Evolutionary conservation across 805 yeast genomes (phyloP).

Genomic region (Komagataella populi): DNA sequence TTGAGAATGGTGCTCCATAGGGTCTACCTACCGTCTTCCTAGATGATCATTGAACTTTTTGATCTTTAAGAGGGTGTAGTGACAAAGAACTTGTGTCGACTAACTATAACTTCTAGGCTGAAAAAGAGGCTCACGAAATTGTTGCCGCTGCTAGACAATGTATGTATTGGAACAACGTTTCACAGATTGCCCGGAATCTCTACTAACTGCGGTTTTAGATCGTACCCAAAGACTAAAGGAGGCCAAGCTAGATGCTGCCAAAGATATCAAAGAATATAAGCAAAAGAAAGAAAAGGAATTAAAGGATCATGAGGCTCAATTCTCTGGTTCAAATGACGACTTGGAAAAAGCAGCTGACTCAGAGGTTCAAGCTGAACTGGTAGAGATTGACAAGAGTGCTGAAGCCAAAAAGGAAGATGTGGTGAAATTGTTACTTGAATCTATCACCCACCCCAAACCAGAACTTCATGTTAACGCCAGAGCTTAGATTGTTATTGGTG

Average conservation of each 20-base stretch:
- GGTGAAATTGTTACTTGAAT: constrained; percentile 62
- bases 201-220: constrained; percentile 20
- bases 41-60: background rate
- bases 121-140: constrained; percentile 92
- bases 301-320: constrained; percentile 49
- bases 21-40: background rate
- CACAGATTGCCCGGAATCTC: background rate
- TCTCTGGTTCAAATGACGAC: constrained; percentile 55
- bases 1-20: background rate
- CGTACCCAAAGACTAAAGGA: constrained; percentile 84
- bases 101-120: constrained; percentile 38
- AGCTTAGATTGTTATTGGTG: constrained; percentile 1
- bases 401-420: constrained; percentile 52
- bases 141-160: constrained; percentile 88
- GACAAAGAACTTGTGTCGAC: constrained; percentile 2
- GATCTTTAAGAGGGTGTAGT: background rate
- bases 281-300: constrained; percentile 73
- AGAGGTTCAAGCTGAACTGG: constrained; percentile 8
- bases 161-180: constrained; percentile 19
- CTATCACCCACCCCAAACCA: constrained; percentile 70
- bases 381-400: constrained; percentile 50
- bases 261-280: constrained; percentile 81
- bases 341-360: constrained; percentile 6
- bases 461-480: constrained; percentile 70
- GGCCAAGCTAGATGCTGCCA: constrained; percentile 86